These are phyloP conservation scores for Petunia axillaris DNA, from an alignment of 257 asterid genomes.

Conservation along the genomic window DNA sequence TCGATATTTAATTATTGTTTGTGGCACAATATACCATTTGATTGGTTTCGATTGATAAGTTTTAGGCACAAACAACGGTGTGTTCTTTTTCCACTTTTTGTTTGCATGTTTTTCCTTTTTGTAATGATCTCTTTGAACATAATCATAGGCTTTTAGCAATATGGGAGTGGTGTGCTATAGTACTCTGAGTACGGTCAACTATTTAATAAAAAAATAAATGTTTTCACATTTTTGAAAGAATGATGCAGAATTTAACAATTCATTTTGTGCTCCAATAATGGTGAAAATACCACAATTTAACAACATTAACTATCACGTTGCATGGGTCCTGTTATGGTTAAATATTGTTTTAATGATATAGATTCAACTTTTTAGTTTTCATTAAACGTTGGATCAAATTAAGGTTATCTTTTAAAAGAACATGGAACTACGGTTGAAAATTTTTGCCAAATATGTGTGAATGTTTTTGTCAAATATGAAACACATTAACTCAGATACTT, in stretches of 20 bases:
- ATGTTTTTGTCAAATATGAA: neutral
- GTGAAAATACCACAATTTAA: constrained; percentile 36
- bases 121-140: no score
- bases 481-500: neutral
- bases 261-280: constrained; percentile 18
- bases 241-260: neutral
- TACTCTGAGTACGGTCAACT: neutral
- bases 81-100: no score
- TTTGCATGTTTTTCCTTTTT: no score
- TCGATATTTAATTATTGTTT: no score
- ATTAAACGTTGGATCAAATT: neutral
- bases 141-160: no score
- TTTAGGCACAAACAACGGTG: no score
- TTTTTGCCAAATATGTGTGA: neutral
- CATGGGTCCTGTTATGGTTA: constrained; percentile 6
- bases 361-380: neutral
- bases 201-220: neutral
- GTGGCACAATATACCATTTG: no score
- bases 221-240: neutral
- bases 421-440: neutral
- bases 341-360: neutral
- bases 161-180: neutral
- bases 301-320: constrained; percentile 34
- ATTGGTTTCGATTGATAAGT: no score
- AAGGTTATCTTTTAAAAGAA: neutral